phyloP scores from a whole-genome alignment of 768 basidiomycete genomes.

The Suillus decipiens region DNA sequence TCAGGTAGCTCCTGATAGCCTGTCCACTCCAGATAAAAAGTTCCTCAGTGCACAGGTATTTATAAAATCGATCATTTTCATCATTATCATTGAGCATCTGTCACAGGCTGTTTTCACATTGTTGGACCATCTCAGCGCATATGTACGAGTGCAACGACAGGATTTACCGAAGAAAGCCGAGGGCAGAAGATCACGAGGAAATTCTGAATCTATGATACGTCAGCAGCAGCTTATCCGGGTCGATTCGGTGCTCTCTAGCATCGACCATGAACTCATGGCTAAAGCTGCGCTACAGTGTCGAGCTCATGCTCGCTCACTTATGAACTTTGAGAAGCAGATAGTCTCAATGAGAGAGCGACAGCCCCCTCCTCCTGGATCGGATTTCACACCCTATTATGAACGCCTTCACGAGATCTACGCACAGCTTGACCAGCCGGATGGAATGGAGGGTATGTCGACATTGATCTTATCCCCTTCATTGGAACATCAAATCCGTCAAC shows the following conservation, averaged over 20 bases:
- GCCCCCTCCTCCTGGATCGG: conserved; percentile 46
- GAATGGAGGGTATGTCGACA: conserved; percentile 97
- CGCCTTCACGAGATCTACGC: conserved; percentile 95
- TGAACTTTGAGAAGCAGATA: conserved; percentile 92
- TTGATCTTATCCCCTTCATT: conserved; percentile 85
- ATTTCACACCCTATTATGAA: conserved; percentile 64
- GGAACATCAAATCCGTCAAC: conserved; percentile 96
- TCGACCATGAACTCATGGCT: conserved; percentile 87
- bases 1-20: conserved; percentile 67
- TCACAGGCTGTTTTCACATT: conserved; percentile 89
- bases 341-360: conserved; percentile 45
- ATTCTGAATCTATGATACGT: conserved; percentile 36
- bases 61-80: neutral
- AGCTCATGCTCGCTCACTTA: conserved; percentile 89
- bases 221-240: conserved; percentile 69
- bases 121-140: conserved; percentile 92
- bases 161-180: conserved; percentile 54
- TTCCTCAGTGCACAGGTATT: conserved; percentile 91
- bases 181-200: conserved; percentile 45
- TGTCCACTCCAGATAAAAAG: conserved; percentile 73
- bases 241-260: conserved; percentile 80
- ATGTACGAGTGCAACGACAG: conserved; percentile 77
- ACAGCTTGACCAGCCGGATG: conserved; percentile 95
- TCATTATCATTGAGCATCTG: neutral
- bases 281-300: conserved; percentile 93